Conservation (phyloP, 306 rosid genomes). For the Cicer bijugum region DNA sequence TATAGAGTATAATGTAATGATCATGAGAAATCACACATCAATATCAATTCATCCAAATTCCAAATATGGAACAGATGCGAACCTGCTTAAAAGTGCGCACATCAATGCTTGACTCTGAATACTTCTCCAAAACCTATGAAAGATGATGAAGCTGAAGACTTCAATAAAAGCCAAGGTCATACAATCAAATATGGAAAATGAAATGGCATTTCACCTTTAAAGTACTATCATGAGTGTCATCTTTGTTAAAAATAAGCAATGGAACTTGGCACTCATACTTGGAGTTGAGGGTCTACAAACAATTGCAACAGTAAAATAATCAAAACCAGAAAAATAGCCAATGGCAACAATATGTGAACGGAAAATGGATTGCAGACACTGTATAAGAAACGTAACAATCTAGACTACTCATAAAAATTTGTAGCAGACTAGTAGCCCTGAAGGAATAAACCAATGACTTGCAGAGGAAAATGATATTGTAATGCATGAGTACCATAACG, state of each 20-base stretch:
- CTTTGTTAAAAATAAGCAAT: conserved; percentile 58
- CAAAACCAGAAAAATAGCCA: conserved; percentile 26
- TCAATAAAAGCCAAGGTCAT: conserved; percentile 29
- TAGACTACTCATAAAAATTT: conserved; percentile 3
- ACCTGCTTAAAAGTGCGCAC: conserved; percentile 62
- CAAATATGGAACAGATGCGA: conserved; percentile 36
- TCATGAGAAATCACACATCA: conserved; percentile 37
- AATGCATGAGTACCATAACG: conserved; percentile 16
- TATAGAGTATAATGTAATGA: conserved; percentile 31
- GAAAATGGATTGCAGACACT: conserved; percentile 2
- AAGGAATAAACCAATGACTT: conserved; percentile 18
- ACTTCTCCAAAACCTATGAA: conserved; percentile 58
- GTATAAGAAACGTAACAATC: conserved; percentile 22
- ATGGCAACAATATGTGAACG: not conserved
- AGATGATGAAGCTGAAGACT: conserved; percentile 44
- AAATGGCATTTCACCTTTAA: conserved; percentile 57
- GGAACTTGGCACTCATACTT: conserved; percentile 69
- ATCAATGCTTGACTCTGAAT: conserved; percentile 53
- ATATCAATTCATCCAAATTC: conserved; percentile 33
- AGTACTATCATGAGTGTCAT: conserved; percentile 55
- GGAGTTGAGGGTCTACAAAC: conserved; percentile 58
- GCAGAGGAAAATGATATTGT: conserved; percentile 1
- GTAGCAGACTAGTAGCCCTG: not conserved
- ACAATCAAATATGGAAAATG: conserved; percentile 33
- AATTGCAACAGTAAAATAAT: conserved; percentile 36